These are phyloP conservation scores for Penicillium sp. DNA, from an alignment of 2,329 filamentous ascomycete genomes.

Conservation along the genomic window DNA sequence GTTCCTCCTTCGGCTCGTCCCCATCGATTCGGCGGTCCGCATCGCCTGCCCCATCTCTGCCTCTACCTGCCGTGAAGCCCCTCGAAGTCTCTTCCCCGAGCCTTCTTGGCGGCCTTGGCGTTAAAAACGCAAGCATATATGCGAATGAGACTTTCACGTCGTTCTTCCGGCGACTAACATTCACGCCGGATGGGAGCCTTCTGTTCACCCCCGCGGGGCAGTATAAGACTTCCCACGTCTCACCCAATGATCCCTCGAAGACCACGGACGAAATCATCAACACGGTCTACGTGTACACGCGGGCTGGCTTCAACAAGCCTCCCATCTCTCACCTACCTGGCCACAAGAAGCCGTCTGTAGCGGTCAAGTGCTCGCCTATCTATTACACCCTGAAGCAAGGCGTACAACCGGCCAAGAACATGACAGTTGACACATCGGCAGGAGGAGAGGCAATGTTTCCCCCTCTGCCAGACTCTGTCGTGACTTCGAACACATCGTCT, in stretches of 20 bases:
- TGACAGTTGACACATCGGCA: slow-evolving; percentile 92
- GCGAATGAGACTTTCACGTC: slow-evolving; percentile 96
- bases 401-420: slow-evolving; percentile 73
- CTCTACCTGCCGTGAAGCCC: slow-evolving; percentile 91
- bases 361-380: slow-evolving; percentile 89
- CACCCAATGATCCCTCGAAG: slow-evolving; percentile 68
- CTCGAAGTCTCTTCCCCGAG: slow-evolving; percentile 83
- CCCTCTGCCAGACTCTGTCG: slow-evolving; percentile 77
- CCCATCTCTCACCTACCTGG: slow-evolving; percentile 93
- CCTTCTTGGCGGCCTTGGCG: slow-evolving; percentile 61
- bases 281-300: slow-evolving; percentile 97
- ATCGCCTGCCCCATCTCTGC: slow-evolving; percentile 90
- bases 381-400: slow-evolving; percentile 78
- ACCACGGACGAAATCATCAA: slow-evolving; percentile 85
- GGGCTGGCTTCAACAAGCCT: slow-evolving; percentile 94
- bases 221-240: slow-evolving; percentile 77
- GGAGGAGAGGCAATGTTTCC: slow-evolving; percentile 75
- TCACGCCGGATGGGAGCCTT: slow-evolving; percentile 92
- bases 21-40: slow-evolving; percentile 80
- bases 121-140: slow-evolving; percentile 87
- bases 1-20: slow-evolving; percentile 86
- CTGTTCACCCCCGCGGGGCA: slow-evolving; percentile 94
- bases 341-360: slow-evolving; percentile 97
- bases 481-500: slow-evolving; percentile 55
- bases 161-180: slow-evolving; percentile 91